Conservation (phyloP, 1,284 basidiomycete species). For the Ceratobasidium sp. region DNA sequence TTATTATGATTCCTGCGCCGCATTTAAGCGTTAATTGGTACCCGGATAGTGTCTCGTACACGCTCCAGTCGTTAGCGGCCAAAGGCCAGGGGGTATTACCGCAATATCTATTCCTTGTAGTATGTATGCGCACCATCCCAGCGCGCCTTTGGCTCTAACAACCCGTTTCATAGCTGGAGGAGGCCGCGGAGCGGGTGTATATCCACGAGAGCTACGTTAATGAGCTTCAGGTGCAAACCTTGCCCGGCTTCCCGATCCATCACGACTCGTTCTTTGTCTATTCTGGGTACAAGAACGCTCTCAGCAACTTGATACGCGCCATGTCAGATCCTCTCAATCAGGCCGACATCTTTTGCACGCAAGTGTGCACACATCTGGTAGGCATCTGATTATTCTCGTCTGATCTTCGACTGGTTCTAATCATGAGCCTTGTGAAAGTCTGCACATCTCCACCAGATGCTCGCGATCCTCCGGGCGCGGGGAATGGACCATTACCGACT, state of each 20-base stretch:
- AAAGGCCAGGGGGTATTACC: not conserved
- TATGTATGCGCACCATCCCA: constrained; percentile 6
- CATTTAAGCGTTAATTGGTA: constrained; percentile 22
- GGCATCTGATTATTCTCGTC: not conserved
- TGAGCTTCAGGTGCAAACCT: not conserved
- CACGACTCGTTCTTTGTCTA: constrained; percentile 25
- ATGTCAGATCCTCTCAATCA: not conserved
- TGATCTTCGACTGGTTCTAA: not conserved
- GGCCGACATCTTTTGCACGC: not conserved
- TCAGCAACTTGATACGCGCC: not conserved
- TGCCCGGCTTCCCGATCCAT: constrained; percentile 15
- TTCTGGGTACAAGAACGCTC: constrained; percentile 14
- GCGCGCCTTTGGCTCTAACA: not conserved
- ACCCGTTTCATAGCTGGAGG: not conserved
- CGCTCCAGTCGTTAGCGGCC: not conserved
- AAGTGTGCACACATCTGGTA: constrained; percentile 12
- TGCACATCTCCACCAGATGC: not conserved
- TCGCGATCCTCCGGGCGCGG: constrained; percentile 17
- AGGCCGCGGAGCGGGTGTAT: constrained; percentile 13
- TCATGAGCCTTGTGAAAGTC: not conserved
- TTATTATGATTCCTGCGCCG: constrained; percentile 20
- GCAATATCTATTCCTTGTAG: not conserved
- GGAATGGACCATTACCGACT: constrained; percentile 20
- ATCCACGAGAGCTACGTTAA: constrained; percentile 28
- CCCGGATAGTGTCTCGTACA: constrained; percentile 3